These are phyloP conservation scores for Erythrophleum fordii DNA, from an alignment of 306 rosid species.

Conservation along the genomic window DNA sequence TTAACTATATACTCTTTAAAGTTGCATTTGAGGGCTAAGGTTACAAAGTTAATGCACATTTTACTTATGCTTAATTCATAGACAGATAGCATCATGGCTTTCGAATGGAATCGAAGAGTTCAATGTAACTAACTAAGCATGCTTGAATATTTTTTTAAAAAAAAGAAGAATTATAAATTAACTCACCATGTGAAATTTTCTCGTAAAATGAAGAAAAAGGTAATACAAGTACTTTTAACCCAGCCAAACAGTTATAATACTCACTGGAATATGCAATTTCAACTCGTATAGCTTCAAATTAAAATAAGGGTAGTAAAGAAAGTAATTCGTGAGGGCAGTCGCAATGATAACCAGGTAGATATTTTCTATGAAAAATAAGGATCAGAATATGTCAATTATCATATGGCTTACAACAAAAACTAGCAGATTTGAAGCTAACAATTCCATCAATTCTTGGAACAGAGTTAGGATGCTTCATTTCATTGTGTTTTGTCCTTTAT, in stretches of 20 bases:
- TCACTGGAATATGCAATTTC: not conserved
- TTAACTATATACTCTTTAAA: not conserved
- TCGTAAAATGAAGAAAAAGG: not conserved
- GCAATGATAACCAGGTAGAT: not conserved
- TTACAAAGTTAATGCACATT: constrained; percentile 14
- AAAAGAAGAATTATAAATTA: not conserved
- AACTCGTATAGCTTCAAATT: not conserved
- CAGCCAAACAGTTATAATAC: not conserved
- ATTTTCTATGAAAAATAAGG: not conserved
- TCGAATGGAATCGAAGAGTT: not conserved
- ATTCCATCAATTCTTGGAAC: not conserved
- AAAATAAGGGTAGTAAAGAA: not conserved
- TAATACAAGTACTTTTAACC: not conserved
- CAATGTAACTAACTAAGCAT: not conserved
- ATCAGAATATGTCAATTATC: not conserved
- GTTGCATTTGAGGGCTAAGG: not conserved
- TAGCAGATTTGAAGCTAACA: not conserved
- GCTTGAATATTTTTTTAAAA: not conserved
- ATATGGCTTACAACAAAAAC: not conserved
- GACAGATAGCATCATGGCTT: not conserved
- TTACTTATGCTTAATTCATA: constrained; percentile 15
- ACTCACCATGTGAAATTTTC: not conserved
- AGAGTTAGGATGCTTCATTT: not conserved
- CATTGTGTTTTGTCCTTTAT: constrained; percentile 24
- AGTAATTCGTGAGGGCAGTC: not conserved